Evolutionary conservation across 1,284 basidiomycete genomes (phyloP), one percentile per base, ranked within the genome.

Genomic region (Melampsora americana): DNA sequence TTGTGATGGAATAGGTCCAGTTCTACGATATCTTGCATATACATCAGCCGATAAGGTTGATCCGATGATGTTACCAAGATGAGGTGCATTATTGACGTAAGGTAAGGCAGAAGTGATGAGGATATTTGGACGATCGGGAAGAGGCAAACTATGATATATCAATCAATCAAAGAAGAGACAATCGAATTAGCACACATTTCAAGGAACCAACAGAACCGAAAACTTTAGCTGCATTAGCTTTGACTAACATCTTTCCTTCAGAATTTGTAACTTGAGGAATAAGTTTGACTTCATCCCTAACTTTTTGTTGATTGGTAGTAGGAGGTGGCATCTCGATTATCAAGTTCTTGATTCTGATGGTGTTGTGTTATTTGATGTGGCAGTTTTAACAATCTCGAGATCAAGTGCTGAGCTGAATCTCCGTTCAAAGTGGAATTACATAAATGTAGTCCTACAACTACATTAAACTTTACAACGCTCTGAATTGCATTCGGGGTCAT

Each of bases 71-170:
- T 99, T 99, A 65, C 92, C 91, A 67, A 99, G 88, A 86, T 99
- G 96, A 30, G 96, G 96, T 16, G 98, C 95, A 82, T 99, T 99
- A 85, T 99, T 99, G 83, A 96, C 98, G 83, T 85, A 99, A 16
- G 96, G 96, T 72, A 99, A 85, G 50, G 96, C 95, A 77, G 94
- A 97, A 11, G 96, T 98, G 82, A 99, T 90, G 56, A 99, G 86
- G 67, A 97, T 85, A 81, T 97, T 97, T 70, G 86, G 86, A 83
- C 93, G 89, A 64, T 93, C 94, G 69, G 90, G 87, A 83, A 90
- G 89, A 3, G 94, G 94, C 69, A 94, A 85, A 80, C 93, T 95
- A 77, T n/a, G 18, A 20, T 16, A 62, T 12, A 26, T 20, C 6
- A 26, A 48, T 20, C 26, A 65, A 68, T 68, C 1, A 48, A 70